These are phyloP conservation scores for Leptodermis oblonga DNA, from an alignment of 257 asterid genomes.

Conservation along the genomic window DNA sequence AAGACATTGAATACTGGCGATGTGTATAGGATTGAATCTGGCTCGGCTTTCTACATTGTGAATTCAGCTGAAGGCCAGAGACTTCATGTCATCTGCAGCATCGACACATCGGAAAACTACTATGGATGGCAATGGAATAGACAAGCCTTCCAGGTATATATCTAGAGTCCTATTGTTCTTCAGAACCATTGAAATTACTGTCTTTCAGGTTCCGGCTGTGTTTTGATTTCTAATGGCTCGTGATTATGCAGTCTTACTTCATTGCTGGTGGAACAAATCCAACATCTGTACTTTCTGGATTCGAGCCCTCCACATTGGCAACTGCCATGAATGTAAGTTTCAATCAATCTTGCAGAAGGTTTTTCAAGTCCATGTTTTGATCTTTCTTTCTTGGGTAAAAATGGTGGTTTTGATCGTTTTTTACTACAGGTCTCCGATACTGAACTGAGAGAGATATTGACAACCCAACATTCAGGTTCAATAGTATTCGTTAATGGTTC, in stretches of 20 bases:
- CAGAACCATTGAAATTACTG: not conserved
- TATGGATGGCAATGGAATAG: constrained; percentile 34
- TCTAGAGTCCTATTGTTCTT: not conserved
- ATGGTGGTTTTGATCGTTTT: not conserved
- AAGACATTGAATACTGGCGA: constrained; percentile 59
- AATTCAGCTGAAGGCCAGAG: constrained; percentile 60
- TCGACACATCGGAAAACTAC: constrained; percentile 48
- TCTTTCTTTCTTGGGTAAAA: not conserved
- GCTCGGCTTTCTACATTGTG: constrained; percentile 71
- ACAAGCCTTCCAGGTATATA: constrained; percentile 49
- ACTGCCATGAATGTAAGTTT: constrained; percentile 70
- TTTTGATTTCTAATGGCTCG: not conserved
- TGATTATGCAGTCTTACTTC: constrained; percentile 58
- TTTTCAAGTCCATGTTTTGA: not conserved
- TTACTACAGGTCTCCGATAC: constrained; percentile 46
- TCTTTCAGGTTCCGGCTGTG: not conserved
- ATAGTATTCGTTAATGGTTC: constrained; percentile 43
- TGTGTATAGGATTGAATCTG: constrained; percentile 62
- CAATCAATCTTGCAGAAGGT: not conserved
- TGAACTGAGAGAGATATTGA: constrained; percentile 40
- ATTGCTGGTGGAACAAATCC: constrained; percentile 81
- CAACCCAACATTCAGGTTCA: constrained; percentile 47
- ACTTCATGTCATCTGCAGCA: constrained; percentile 72
- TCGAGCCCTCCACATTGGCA: constrained; percentile 57
- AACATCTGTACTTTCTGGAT: constrained; percentile 69